These are phyloP conservation scores for Didymella pomorum DNA, from an alignment of 2,329 filamentous ascomycete species.

Conservation along the genomic window DNA sequence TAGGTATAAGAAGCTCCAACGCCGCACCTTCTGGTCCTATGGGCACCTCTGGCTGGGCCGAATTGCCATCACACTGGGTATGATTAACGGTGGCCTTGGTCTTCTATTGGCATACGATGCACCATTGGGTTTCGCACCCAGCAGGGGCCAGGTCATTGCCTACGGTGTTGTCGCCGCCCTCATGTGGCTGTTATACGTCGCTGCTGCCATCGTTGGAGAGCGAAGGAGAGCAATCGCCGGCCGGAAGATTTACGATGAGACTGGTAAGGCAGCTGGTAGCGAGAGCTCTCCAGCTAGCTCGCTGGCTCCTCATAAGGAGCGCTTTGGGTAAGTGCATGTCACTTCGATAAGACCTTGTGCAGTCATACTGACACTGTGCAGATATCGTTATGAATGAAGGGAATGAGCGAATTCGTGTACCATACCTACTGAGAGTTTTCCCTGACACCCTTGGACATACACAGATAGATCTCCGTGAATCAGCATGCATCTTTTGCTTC, in stretches of 20 bases:
- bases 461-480: not conserved
- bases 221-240: constrained; percentile 24
- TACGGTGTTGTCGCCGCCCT: constrained; percentile 46
- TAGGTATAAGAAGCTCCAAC: constrained; percentile 56
- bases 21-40: constrained; percentile 57
- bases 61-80: constrained; percentile 58
- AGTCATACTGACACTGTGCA: not conserved
- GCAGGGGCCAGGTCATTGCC: constrained; percentile 38
- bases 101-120: constrained; percentile 49
- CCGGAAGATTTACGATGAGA: constrained; percentile 23
- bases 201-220: constrained; percentile 41
- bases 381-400: constrained; percentile 4
- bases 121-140: constrained; percentile 37
- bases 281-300: constrained; percentile 4
- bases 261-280: not conserved
- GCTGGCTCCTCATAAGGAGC: constrained; percentile 12
- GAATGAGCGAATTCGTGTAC: not conserved
- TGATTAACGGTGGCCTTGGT: constrained; percentile 65
- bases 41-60: constrained; percentile 65
- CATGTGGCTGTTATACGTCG: constrained; percentile 47
- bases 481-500: not conserved
- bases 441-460: not conserved
- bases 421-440: not conserved
- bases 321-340: constrained; percentile 9
- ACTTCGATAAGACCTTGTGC: no score